Conservation (phyloP, 1,284 basidiomycete species). For the Naganishia albida region DNA sequence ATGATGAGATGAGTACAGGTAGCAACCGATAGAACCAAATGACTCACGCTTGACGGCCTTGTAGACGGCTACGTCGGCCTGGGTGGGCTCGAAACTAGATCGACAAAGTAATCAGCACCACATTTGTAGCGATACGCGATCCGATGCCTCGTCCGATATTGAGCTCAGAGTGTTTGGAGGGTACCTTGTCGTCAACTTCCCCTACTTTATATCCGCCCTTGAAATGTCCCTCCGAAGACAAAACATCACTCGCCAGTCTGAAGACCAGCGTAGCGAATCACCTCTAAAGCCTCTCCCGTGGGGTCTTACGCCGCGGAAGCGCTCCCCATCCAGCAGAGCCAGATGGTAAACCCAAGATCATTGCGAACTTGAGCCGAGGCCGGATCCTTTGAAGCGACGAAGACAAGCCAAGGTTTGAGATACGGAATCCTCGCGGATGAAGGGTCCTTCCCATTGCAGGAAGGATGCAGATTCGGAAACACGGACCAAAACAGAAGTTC, state of each 20-base stretch:
- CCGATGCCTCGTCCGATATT: slow-evolving; percentile 27
- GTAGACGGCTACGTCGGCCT: slow-evolving; percentile 95
- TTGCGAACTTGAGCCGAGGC: slow-evolving; percentile 28
- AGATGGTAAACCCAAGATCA: slow-evolving; percentile 25
- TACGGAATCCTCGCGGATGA: slow-evolving; percentile 29
- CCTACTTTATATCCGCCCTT: slow-evolving; percentile 27
- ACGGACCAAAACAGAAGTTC: slow-evolving; percentile 92
- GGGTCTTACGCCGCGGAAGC: slow-evolving; percentile 88
- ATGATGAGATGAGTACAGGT: not conserved
- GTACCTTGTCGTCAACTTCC: slow-evolving; percentile 67
- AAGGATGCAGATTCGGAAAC: slow-evolving; percentile 70
- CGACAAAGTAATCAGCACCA: not conserved
- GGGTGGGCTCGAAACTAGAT: slow-evolving; percentile 84
- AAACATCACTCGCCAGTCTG: slow-evolving; percentile 25
- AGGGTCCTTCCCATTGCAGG: slow-evolving; percentile 30
- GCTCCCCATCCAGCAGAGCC: slow-evolving; percentile 21
- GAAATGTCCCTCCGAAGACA: slow-evolving; percentile 26
- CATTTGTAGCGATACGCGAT: slow-evolving; percentile 22
- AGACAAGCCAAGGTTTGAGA: slow-evolving; percentile 20
- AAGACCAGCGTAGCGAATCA: slow-evolving; percentile 25
- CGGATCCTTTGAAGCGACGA: slow-evolving; percentile 24
- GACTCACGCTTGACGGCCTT: slow-evolving; percentile 59
- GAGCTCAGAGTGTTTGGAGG: slow-evolving; percentile 81
- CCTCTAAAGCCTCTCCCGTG: slow-evolving; percentile 59
- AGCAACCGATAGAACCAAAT: slow-evolving; percentile 14